phyloP scores from a whole-genome alignment of 306 rosid species.

The Cicer arietinum region DNA sequence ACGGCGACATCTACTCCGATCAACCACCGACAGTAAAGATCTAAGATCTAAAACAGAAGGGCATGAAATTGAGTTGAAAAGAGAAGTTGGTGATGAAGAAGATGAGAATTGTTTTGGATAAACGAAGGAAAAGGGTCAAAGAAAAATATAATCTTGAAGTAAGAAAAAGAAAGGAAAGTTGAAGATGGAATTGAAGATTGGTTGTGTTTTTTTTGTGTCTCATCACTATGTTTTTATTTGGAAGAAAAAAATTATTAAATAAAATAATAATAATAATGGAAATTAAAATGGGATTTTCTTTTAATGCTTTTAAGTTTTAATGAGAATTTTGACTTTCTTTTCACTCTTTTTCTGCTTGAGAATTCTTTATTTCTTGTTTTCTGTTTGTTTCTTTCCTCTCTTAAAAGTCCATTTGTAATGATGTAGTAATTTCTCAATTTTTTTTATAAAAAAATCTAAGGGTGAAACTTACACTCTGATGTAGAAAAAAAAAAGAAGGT shows the following conservation, averaged over 20 bases:
- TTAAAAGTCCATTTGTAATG: neutral
- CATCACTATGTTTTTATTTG: neutral
- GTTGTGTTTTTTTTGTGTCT: conserved; percentile 8
- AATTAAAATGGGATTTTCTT: neutral
- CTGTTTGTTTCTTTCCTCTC: conserved; percentile 4
- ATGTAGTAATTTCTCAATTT: neutral
- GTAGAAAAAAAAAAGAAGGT: too few species aligned
- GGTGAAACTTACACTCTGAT: too few species aligned
- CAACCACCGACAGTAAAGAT: conserved; percentile 54
- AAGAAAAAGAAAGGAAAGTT: conserved; percentile 31
- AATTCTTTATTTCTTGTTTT: conserved; percentile 32
- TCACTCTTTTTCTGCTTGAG: neutral
- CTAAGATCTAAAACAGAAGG: conserved; percentile 47
- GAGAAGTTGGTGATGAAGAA: conserved; percentile 21
- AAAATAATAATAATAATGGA: neutral
- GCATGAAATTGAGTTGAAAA: conserved; percentile 29
- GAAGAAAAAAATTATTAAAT: neutral
- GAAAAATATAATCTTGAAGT: conserved; percentile 50
- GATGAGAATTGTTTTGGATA: neutral
- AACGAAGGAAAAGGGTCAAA: conserved; percentile 49
- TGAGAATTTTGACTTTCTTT: conserved; percentile 42
- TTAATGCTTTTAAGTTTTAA: conserved; percentile 11
- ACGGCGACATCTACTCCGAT: conserved; percentile 73
- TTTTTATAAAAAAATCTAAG: neutral
- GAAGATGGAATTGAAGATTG: conserved; percentile 17